Percentiles rank a stretch among this genome's conserved stretches.
Conservation (phyloP, 306 rosid species). For the peach (Prunus persica) region DNA sequence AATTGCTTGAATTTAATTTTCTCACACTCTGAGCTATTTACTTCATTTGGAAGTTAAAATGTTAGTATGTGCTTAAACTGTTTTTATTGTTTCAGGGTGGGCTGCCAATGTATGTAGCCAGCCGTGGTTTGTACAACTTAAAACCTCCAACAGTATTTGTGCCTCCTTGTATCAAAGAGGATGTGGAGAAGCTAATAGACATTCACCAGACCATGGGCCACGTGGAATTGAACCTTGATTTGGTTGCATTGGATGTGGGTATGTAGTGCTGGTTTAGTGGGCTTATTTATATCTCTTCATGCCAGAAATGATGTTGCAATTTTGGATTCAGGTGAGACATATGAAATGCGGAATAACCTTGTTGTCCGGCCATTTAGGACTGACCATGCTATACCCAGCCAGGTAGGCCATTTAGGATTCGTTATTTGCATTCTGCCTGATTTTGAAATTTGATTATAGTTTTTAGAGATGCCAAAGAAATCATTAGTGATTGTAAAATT, state of each 20-base stretch:
- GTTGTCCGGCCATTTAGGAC: conserved; percentile 94
- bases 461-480: no score
- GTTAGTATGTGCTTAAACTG: conserved; percentile 5
- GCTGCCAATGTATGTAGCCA: conserved; percentile 87
- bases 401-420: conserved; percentile 39
- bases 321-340: conserved; percentile 85
- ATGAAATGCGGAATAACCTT: conserved; percentile 79
- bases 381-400: conserved; percentile 89
- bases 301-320: conserved; percentile 18
- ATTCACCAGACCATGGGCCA: conserved; percentile 82
- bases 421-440: not conserved
- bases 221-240: conserved; percentile 72
- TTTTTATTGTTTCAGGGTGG: conserved; percentile 69
- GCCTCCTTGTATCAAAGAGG: conserved; percentile 83
- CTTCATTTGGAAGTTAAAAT: conserved; percentile 12
- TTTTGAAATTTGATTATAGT: not conserved
- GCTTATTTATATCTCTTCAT: conserved; percentile 1
- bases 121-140: conserved; percentile 83
- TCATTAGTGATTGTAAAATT: no score
- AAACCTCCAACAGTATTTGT: conserved; percentile 89
- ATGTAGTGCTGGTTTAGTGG: conserved; percentile 30
- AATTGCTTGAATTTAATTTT: not conserved
- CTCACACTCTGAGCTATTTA: conserved; percentile 2
- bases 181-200: conserved; percentile 84
- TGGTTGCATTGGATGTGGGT: conserved; percentile 90